These are phyloP conservation scores for Nitzschia inconspicua DNA, from an alignment of 108 stramenopile species.

Conservation along the genomic window DNA sequence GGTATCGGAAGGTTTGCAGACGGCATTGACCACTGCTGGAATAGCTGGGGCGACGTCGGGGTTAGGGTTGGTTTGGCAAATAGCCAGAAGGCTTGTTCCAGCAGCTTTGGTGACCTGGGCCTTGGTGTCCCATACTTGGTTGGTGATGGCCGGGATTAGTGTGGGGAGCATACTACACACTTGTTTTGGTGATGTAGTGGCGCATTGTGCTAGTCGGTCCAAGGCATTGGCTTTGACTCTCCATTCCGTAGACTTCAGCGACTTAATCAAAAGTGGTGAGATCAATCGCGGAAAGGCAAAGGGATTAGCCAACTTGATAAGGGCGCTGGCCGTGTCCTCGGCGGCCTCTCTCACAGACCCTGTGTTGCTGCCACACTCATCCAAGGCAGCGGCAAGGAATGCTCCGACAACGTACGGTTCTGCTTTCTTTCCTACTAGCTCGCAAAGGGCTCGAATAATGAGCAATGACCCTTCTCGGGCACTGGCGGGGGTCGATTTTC, in stretches of 20 bases:
- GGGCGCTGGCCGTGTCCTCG: constrained; percentile 63
- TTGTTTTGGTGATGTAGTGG: constrained; percentile 52
- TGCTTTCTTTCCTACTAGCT: constrained; percentile 50
- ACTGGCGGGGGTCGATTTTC: constrained; percentile 73
- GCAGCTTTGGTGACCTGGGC: constrained; percentile 90
- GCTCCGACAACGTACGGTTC: constrained; percentile 83
- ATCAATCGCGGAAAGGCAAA: constrained; percentile 63
- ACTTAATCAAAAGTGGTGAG: constrained; percentile 71
- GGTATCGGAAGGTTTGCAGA: constrained; percentile 87
- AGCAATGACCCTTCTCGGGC: constrained; percentile 79
- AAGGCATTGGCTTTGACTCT: constrained; percentile 76
- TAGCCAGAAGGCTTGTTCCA: constrained; percentile 57
- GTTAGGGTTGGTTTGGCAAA: constrained; percentile 83
- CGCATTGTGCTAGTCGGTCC: constrained; percentile 67
- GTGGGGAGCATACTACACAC: constrained; percentile 73
- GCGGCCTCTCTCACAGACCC: constrained; percentile 74
- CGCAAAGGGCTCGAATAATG: constrained; percentile 77
- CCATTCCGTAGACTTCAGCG: constrained; percentile 77
- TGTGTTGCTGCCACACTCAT: constrained; percentile 74
- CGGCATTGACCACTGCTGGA: constrained; percentile 87
- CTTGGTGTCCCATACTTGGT: constrained; percentile 93
- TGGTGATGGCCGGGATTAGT: constrained; percentile 81
- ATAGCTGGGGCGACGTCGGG: constrained; percentile 83
- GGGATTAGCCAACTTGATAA: constrained; percentile 63
- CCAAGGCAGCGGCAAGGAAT: constrained; percentile 75